phyloP scores from a whole-genome alignment of 345 rosid genomes.

The Cardiospermum halicacabum region DNA sequence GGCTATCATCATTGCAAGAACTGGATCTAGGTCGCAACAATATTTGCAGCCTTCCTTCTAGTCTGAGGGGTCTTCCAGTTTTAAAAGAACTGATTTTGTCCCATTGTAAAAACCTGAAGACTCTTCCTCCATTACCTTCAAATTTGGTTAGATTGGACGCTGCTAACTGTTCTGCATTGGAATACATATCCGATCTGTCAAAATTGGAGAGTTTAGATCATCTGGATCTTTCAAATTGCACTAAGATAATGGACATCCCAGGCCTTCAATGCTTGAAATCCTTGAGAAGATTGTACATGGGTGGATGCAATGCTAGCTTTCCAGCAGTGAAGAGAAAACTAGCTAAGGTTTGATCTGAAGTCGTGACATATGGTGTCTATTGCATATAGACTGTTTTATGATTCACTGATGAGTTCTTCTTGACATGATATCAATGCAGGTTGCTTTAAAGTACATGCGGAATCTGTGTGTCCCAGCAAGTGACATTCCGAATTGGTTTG shows the following conservation, averaged over 20 bases:
- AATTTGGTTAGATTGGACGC: not conserved
- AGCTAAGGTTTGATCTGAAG: conserved; percentile 14
- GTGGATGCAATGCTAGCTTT: conserved; percentile 10
- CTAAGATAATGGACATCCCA: conserved; percentile 4
- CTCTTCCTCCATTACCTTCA: conserved; percentile 4
- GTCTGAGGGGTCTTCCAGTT: not conserved
- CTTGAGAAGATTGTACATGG: conserved; percentile 13
- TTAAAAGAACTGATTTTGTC: conserved; percentile 5
- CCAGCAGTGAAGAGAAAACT: conserved; percentile 14
- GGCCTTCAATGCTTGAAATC: conserved; percentile 16
- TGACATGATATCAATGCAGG: not conserved
- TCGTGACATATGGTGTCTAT: too few species aligned
- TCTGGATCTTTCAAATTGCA: conserved; percentile 2
- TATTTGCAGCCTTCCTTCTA: conserved; percentile 10
- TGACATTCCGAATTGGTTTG: conserved; percentile 5
- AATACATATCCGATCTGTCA: conserved; percentile 4
- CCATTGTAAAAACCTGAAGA: conserved; percentile 2
- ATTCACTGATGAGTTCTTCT: not conserved
- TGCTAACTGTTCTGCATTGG: conserved; percentile 11
- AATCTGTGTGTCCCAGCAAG: conserved; percentile 12
- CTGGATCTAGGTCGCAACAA: conserved; percentile 12
- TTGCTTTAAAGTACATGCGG: conserved; percentile 6
- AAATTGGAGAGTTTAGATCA: not conserved
- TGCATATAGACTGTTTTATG: not conserved
- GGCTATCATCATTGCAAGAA: conserved; percentile 8